Evolutionary conservation across 2,329 filamentous ascomycete genomes (phyloP).

Genomic region (Ophiostoma perfectum): DNA sequence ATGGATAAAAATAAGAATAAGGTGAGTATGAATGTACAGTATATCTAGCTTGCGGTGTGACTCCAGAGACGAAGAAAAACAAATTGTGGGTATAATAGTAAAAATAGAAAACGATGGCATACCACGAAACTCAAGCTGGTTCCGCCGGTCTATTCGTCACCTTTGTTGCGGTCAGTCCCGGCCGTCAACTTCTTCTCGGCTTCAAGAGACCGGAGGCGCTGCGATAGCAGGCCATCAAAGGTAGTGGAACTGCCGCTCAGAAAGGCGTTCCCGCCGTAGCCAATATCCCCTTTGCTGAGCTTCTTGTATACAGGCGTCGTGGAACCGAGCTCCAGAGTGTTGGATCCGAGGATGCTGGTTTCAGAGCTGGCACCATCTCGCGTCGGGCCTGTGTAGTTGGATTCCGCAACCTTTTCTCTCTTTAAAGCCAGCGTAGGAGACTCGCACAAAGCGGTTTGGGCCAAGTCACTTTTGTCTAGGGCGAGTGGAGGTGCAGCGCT

Average conservation of each 20-base stretch:
- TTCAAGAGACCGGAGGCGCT: constrained; percentile 47
- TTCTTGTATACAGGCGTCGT: constrained; percentile 53
- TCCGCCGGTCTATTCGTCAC: not conserved
- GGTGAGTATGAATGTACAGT: not conserved
- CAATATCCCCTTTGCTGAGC: constrained; percentile 58
- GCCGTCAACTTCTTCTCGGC: constrained; percentile 31
- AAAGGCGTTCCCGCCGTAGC: constrained; percentile 55
- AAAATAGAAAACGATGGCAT: not conserved
- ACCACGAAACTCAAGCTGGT: not conserved
- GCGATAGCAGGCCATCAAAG: constrained; percentile 64
- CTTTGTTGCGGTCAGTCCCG: not conserved
- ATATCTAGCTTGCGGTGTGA: not conserved
- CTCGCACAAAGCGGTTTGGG: too few species aligned
- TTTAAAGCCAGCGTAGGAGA: too few species aligned
- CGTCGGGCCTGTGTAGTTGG: too few species aligned
- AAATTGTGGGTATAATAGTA: constrained; percentile 2
- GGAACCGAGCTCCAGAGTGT: constrained; percentile 22
- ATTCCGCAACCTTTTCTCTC: too few species aligned
- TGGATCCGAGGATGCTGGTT: not conserved
- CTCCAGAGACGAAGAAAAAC: not conserved
- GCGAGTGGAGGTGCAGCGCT: not conserved
- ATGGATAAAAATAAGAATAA: not conserved
- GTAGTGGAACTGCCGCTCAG: constrained; percentile 36
- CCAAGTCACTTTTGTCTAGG: not conserved
- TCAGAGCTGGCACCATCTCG: too few species aligned